phyloP scores from a whole-genome alignment of 306 rosid genomes.

The Castanea crenata region DNA sequence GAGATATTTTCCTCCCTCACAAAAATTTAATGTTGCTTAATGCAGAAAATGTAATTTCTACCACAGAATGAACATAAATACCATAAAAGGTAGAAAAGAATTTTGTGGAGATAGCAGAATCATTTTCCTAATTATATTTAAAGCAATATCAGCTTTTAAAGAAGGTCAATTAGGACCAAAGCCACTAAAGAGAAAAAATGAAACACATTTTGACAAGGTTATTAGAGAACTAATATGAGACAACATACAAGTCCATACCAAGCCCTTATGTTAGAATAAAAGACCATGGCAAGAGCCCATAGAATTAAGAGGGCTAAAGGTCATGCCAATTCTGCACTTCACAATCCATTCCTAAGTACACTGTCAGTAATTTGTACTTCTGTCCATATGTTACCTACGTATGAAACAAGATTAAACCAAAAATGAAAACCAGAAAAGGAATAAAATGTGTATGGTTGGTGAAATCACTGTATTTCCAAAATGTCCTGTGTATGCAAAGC shows the following conservation, averaged over 20 bases:
- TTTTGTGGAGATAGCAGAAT: neutral
- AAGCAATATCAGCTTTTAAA: neutral
- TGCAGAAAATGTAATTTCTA: neutral
- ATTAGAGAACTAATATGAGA: neutral
- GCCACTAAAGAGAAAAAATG: neutral
- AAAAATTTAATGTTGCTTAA: neutral
- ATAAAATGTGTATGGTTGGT: neutral
- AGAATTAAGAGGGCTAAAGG: neutral
- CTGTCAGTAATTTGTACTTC: neutral
- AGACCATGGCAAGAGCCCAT: neutral
- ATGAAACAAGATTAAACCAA: neutral
- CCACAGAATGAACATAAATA: neutral
- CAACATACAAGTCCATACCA: neutral
- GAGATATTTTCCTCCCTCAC: neutral
- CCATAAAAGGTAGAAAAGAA: neutral
- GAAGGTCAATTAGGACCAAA: neutral
- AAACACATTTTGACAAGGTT: neutral
- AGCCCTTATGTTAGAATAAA: neutral
- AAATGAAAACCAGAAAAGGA: neutral
- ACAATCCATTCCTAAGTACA: neutral
- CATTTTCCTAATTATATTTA: neutral
- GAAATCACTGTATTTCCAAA: neutral
- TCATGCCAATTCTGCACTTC: neutral
- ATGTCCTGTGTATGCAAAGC: neutral
- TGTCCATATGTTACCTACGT: neutral